phyloP scores from a whole-genome alignment of 2,329 filamentous ascomycete species.

The Stenocarpella maydis region DNA sequence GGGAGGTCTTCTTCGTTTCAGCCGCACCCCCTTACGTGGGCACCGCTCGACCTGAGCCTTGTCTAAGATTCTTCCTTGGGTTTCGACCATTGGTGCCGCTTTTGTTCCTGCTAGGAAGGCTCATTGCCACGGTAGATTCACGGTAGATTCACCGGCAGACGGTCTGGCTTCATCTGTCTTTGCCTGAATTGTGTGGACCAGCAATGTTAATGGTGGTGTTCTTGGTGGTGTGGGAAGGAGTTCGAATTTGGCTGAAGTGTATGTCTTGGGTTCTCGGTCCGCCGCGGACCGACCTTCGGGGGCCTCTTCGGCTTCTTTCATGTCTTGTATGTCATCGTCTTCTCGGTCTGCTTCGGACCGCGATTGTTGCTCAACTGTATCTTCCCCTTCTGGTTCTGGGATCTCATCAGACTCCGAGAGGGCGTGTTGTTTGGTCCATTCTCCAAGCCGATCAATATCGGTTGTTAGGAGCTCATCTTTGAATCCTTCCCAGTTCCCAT shows the following conservation, averaged over 20 bases:
- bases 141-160: neutral
- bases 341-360: neutral
- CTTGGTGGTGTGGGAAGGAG: too few species aligned
- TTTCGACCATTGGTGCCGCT: neutral
- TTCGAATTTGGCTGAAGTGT: too few species aligned
- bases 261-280: too few species aligned
- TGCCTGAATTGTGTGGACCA: neutral
- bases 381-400: neutral
- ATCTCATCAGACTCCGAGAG: neutral
- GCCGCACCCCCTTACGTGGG: too few species aligned
- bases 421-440: neutral
- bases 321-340: neutral
- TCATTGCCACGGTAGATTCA: neutral
- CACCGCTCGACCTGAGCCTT: neutral
- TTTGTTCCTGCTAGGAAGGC: neutral
- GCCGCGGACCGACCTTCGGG: too few species aligned
- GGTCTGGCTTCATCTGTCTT: neutral
- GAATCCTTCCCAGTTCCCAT: neutral
- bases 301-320: neutral
- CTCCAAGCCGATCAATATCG: neutral
- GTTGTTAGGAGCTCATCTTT: neutral
- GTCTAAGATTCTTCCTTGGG: neutral
- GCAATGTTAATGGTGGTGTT: too few species aligned
- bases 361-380: neutral
- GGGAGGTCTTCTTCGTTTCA: too few species aligned